phyloP scores from a whole-genome alignment of 352 stramenopile genomes.

The Globisporangium recalcitrans region DNA sequence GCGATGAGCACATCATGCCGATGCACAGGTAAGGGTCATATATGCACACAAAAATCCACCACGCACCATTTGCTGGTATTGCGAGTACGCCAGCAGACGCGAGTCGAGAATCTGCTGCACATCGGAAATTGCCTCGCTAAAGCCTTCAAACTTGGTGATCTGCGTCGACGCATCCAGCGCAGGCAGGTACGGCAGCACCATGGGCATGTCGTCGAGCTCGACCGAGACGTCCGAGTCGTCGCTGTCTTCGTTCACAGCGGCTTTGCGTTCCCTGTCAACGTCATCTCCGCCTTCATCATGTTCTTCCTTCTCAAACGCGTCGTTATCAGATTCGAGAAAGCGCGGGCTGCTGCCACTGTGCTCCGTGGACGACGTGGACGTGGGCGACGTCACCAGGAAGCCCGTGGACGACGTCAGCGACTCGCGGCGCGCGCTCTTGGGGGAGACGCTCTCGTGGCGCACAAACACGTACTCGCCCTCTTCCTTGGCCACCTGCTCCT shows the following conservation, averaged over 20 bases:
- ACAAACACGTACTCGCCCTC: constrained; percentile 81
- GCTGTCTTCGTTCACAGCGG: constrained; percentile 16
- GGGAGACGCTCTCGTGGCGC: constrained; percentile 19
- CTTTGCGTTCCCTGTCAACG: not conserved
- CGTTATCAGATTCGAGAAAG: constrained; percentile 13
- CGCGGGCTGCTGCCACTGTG: not conserved
- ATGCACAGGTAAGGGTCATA: not conserved
- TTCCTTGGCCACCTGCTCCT: constrained; percentile 21
- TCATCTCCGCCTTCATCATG: constrained; percentile 20
- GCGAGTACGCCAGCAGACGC: constrained; percentile 74
- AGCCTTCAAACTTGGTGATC: constrained; percentile 81
- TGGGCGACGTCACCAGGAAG: constrained; percentile 15
- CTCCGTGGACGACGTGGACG: constrained; percentile 12
- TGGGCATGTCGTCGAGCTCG: constrained; percentile 43
- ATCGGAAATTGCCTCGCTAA: constrained; percentile 68
- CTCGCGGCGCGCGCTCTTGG: constrained; percentile 4
- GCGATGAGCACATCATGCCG: constrained; percentile 1
- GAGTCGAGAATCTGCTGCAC: constrained; percentile 73
- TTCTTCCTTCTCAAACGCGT: constrained; percentile 20
- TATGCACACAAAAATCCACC: not conserved
- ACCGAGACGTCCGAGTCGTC: constrained; percentile 31
- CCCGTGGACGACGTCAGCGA: constrained; percentile 12
- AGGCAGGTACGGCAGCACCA: constrained; percentile 61
- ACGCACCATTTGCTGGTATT: constrained; percentile 77
- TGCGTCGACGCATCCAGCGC: constrained; percentile 79